phyloP scores from a whole-genome alignment of 2,329 filamentous ascomycete species.

The Cladosporium sp. region DNA sequence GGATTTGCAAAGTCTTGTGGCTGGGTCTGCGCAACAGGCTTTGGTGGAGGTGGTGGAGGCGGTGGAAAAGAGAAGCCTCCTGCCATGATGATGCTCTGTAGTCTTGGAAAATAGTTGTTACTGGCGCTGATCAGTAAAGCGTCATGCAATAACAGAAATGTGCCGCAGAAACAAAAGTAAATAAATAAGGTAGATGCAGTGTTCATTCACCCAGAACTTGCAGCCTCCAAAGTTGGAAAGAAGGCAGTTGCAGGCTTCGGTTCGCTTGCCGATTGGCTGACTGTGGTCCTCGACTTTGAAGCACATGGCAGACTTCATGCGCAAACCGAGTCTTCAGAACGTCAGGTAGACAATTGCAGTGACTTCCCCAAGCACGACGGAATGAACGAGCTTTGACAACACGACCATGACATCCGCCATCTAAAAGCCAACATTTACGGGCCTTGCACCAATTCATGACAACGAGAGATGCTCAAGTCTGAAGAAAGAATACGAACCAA shows the following conservation, averaged over 20 bases:
- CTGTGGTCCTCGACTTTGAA: neutral
- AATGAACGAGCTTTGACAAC: too few species aligned
- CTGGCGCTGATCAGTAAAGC: too few species aligned
- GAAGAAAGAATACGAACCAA: neutral
- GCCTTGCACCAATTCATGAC: neutral
- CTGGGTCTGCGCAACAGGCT: constrained; percentile 13
- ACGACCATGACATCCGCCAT: too few species aligned
- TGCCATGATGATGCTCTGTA: constrained; percentile 1
- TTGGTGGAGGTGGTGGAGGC: constrained; percentile 41
- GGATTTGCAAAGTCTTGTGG: constrained; percentile 18
- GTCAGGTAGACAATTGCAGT: neutral
- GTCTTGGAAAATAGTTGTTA: too few species aligned
- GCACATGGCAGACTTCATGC: neutral
- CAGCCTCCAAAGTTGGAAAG: neutral
- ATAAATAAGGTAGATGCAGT: too few species aligned
- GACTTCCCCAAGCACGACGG: too few species aligned
- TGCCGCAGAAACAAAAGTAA: too few species aligned
- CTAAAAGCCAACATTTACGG: too few species aligned
- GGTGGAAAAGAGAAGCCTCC: constrained; percentile 44
- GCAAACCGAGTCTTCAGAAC: neutral
- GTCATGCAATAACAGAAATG: too few species aligned
- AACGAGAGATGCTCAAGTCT: neutral
- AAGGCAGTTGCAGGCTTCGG: neutral
- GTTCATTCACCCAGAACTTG: too few species aligned
- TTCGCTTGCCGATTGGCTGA: neutral